Base-by-base conservation (phyloP, 768 basidiomycete species). In the Amyloporia xantha region DNA sequence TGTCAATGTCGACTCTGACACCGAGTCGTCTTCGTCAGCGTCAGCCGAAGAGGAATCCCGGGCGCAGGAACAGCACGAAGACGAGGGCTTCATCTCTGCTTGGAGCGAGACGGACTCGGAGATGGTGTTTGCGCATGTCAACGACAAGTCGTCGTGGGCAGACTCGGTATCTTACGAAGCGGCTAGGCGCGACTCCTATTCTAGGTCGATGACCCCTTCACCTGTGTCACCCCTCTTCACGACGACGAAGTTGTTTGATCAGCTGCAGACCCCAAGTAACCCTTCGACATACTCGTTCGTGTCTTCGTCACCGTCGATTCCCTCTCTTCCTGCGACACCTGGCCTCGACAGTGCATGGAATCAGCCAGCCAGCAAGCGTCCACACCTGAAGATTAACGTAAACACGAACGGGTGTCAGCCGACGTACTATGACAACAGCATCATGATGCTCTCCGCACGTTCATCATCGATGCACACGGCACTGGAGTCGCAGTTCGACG, bases 391-490 rank as follows among this genome's bases (percentile, higher is more conserved):
- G 24, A 74, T 86, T 49, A 78, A 76, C 48, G 77, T 87, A 67
- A 75, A 86, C 65, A 86, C 82, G 44, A 69, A 46, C 49, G 50
- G 50, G 30, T 67, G 65, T 39, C 72, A 71, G 17, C 68, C 70
- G 46, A 72, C 72, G 54, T 77, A 77, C 61, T 71, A 77, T 54
- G 68, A 66, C 53, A 66, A 68, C 54, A 66, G 67, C 49, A 71
- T 68, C 50, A 77, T 77, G 12, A 73, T 77, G 30, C 60, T 62
- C 44, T 69, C 69, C 23, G 61, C 61, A 38, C 68, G 71, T 15
- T 81, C 82, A 26, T 83, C 83, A 23, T 71, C 73, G 54, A 85
- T 87, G 84, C 84, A 83, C 50, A 87, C 85, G 17, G 85, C 85
- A 33, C 77, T 85, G 41, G 85, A 86, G 64, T 57, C 57, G 9